Percentiles rank a stretch among this genome's conserved stretches.
phyloP scores from a whole-genome alignment of 148 eudicot species.

The Polygonum maritimum region DNA sequence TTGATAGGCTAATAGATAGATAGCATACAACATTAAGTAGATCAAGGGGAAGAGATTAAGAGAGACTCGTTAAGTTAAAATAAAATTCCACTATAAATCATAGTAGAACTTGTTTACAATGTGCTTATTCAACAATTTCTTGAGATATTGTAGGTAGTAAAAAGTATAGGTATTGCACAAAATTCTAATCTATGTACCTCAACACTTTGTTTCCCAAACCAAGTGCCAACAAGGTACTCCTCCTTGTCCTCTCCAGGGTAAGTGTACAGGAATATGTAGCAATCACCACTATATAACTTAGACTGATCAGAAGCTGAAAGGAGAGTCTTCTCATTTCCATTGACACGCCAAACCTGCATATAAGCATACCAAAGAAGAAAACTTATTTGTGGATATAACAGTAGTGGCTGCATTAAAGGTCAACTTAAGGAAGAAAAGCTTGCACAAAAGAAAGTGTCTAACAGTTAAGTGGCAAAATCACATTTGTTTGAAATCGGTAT shows the following conservation, averaged over 20 bases:
- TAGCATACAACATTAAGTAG: neutral
- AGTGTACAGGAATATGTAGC: conserved; percentile 87
- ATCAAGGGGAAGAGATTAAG: neutral
- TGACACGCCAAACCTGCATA: conserved; percentile 83
- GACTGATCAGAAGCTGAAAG: conserved; percentile 69
- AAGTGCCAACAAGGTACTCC: conserved; percentile 87
- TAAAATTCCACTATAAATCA: neutral
- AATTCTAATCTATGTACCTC: conserved; percentile 36
- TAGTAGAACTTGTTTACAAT: neutral
- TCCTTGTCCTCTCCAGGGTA: conserved; percentile 87
- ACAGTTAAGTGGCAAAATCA: neutral
- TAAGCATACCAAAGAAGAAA: conserved; percentile 10
- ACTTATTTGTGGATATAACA: neutral
- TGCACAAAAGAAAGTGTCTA: neutral
- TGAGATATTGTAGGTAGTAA: neutral
- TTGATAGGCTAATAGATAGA: neutral
- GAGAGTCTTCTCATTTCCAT: conserved; percentile 56
- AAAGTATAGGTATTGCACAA: neutral
- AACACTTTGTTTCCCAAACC: conserved; percentile 90
- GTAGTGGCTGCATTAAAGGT: neutral
- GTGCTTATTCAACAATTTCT: neutral
- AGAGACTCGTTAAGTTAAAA: neutral
- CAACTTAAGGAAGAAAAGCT: neutral
- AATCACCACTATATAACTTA: conserved; percentile 91
- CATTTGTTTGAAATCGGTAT: neutral